These are phyloP conservation scores for Tetracladium marchalianum DNA, from an alignment of 495 filamentous ascomycete genomes.

Conservation along the genomic window DNA sequence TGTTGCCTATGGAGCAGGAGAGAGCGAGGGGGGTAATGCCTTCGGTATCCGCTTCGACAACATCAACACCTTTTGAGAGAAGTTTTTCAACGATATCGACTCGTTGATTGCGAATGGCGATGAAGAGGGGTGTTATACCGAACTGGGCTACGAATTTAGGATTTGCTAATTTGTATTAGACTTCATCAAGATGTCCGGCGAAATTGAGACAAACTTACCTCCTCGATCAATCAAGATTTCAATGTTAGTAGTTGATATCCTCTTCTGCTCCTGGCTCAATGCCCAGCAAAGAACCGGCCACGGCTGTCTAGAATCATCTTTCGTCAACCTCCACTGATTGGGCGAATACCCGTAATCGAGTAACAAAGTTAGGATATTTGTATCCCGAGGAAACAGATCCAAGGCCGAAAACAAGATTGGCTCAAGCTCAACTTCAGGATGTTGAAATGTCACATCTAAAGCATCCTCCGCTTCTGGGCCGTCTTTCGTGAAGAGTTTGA, in stretches of 20 bases:
- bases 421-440: neutral
- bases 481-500: neutral
- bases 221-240: constrained; percentile 1
- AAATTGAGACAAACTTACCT: neutral
- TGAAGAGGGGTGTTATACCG: neutral
- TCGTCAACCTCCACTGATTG: neutral
- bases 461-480: neutral
- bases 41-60: neutral
- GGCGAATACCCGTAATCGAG: neutral
- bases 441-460: neutral
- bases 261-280: neutral
- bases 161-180: neutral
- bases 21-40: neutral
- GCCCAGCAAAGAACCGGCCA: neutral
- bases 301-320: neutral
- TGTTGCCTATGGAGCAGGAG: neutral
- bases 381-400: neutral
- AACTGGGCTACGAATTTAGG: neutral
- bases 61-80: constrained; percentile 3
- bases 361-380: neutral
- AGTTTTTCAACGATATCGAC: neutral
- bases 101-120: neutral
- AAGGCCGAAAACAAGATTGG: neutral
- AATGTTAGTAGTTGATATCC: neutral
- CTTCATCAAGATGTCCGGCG: neutral